phyloP scores from a whole-genome alignment of 305 asterid species.

The Vinca major region DNA sequence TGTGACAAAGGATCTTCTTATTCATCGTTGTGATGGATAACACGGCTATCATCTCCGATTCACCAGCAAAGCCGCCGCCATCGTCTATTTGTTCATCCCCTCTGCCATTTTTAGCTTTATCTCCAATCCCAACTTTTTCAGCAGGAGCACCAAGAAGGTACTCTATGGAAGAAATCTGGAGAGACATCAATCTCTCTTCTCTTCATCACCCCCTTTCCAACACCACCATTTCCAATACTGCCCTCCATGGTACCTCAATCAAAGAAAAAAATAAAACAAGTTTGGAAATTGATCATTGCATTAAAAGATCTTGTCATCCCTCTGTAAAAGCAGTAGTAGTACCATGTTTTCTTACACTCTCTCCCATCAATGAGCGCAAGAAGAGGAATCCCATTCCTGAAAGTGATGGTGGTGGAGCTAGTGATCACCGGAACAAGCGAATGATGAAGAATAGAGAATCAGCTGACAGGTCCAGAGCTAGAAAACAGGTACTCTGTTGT shows the following conservation, averaged over 20 bases:
- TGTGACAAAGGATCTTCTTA: too few relatives aligned
- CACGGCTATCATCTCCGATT: too few relatives aligned
- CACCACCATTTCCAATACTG: background rate
- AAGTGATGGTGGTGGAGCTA: background rate
- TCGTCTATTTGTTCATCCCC: too few relatives aligned
- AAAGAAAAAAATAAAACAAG: too few relatives aligned
- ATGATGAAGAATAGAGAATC: constrained; percentile 26
- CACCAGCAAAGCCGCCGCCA: too few relatives aligned
- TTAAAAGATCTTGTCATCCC: too few relatives aligned
- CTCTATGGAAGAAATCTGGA: constrained; percentile 15
- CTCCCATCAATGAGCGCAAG: background rate
- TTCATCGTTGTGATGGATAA: too few relatives aligned
- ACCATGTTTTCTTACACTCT: too few relatives aligned
- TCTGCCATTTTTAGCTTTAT: too few relatives aligned
- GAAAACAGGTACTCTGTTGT: constrained; percentile 16
- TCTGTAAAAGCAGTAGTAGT: too few relatives aligned
- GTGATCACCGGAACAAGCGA: background rate
- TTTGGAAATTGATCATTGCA: too few relatives aligned
- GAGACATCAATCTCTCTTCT: constrained; percentile 6
- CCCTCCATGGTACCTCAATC: background rate
- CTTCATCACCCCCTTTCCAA: background rate
- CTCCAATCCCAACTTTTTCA: background rate
- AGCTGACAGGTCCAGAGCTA: constrained; percentile 22
- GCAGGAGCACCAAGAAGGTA: background rate
- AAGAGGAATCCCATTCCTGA: too few relatives aligned